Base-by-base conservation (phyloP, 805 yeast genomes). In the Candida insectorum region DNA sequence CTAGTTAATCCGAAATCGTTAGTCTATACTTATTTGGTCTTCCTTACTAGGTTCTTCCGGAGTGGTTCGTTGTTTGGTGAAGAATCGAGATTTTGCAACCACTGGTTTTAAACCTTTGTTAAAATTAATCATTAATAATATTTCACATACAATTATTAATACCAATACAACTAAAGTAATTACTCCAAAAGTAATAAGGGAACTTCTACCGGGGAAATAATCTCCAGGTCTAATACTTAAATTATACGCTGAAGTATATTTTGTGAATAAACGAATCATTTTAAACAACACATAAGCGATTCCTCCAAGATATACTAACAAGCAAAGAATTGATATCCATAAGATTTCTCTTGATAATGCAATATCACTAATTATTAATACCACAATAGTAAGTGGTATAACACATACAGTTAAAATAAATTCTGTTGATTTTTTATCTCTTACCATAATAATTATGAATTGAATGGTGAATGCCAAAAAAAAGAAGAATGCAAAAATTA, bases 401-500 rank as follows among this genome's bases (percentile, higher is more conserved):
- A 69, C 71, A 12, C 62, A 56, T 22, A 70, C 57, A 0, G 78
- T 72, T 17, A 72, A 48, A 4, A 60, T 69, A 43, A 72, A 71
- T 45, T 72, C 77, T 14, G 50, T 54, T 11, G 69, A 67, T 5
- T 40, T 33, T 34, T 51, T 56, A 16, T 56, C 51, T 25, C 53
- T 44, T 10, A 70, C 52, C 54, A 72, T 66, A 24, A 71, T 67
- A 26, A 69, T 72, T 16, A 67, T 48, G 42, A 69, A 72, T 44
- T 72, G 77, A 18, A 71, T 55, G 2, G 75, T 69, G 50, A 71
- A 71, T 2, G 73, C 77, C 16, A 71, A 47, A 39, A 72, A 71
- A 53, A 70, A 72, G 58, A 70, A 72, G 26, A 49, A 49, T 24
- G 45, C 51, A 37, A 53, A 48, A 9, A 52, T 44, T 29, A 53